Evolutionary conservation across 73 alveolate genomes (phyloP), one percentile per base, ranked within the genome.

Genomic region (Paramecium octaurelia): DNA sequence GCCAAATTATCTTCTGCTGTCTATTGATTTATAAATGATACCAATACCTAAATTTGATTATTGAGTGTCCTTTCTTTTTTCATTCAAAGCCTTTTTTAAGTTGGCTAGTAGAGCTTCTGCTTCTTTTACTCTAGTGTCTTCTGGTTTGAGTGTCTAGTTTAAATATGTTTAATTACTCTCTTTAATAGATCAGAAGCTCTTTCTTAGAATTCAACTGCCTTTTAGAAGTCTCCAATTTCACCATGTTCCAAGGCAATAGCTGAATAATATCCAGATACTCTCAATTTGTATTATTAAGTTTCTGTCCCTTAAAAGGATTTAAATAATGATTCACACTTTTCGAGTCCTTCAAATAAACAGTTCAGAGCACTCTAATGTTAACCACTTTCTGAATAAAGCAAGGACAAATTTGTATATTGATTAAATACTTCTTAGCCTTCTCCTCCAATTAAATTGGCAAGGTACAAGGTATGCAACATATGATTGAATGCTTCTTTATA

Each of bases 381-480:
- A 29, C 94, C 97, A 86, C 92, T 86, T 31, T 96, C 98, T 75
- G 93, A 94, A 90, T 95, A 96, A 97, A 96, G 93, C 16, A 94
- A 60, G 11, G 97, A 96, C n/a, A 96, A 88, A 69, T 95, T 96
- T 48, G 95, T 58, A 75, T 93, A 96, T 68, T 89, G 46, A 34
- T 96, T 69, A 24, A 96, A 89, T 21, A 94, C 93, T 70, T 96
- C 99, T 36, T 98, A 98, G 48, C 96, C 96, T 80, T 95, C 97
- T 23, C 99, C 99, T 44, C 95, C 92, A 24, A 80, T 75, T 11
- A 95, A 43, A 76, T 92, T 91, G 21, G 93, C 86, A 44, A 96
- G 92, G 46, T 85, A 77, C 54, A 96, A 84, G 6, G 99, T 94
- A 64, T 96, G 94, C 60, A 92, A 71, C 97, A 95, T 95, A 58